Evolutionary conservation across 2,329 filamentous ascomycete genomes (phyloP), one percentile per base, ranked within the genome.

Genomic region (Sphaerulina vaccinii): DNA sequence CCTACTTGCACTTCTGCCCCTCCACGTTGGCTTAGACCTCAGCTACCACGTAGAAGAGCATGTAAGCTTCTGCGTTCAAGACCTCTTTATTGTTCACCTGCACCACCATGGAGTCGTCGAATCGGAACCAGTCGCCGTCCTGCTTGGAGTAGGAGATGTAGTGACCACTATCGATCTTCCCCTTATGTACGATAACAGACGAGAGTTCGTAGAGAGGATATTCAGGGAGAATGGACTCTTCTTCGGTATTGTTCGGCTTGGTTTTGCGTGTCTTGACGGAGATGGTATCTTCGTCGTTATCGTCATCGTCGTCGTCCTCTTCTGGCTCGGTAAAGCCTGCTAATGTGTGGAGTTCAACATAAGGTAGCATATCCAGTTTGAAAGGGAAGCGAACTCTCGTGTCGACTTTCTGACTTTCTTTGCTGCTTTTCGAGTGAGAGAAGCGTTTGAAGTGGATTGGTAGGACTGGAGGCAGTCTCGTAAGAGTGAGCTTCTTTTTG

Each of bases 81-180:
- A 97, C 92, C 54, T 96, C 89, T 4, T 87, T 87, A 66, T 93
- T 86, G 40, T 83, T 83, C 2, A 89, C 92, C 50, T 91, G 68
- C 55, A 91, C 88, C 19, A 97, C 92, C 68, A 90, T 90, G 68
- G 93, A 91, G 67, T 97, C 92, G 65, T 97, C 95, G 72, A 96
- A 96, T 49, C 88, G 84, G 70, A 96, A 95, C 92, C 92, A 97
- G 80, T 95, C 67, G 49, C 88, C 86, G 3, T 85, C 87, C 53
- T 92, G 86, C 40, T 89, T 78, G 54, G 88, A 90, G 69, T 95
- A 96, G n/a, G 86, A 88, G 51, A 91, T 84, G 65, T 95, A 96
- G 67, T 96, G 90, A 13, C 91, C 92, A 1, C 89, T 90, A 63
- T 96, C 90, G 51, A 96, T 87, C 70, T 92, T 90, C 45, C 92